Evolutionary conservation across 495 filamentous ascomycete genomes (phyloP).

Genomic region (Aspergillus nidulans): DNA sequence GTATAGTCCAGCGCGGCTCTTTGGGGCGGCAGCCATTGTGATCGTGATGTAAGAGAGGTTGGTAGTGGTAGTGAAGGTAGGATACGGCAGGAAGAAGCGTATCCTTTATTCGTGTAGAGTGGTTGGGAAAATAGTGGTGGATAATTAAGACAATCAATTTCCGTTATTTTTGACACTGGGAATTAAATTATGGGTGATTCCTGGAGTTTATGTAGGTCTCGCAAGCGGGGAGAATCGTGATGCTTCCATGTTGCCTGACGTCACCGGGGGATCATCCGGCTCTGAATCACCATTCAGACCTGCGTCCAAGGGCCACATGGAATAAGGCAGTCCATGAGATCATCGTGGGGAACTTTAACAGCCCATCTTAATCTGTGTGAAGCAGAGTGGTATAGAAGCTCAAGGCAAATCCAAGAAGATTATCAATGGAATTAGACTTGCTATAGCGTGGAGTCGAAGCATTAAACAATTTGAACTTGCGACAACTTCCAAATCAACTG

Average conservation of each 20-base stretch:
- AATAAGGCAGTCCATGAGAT: neutral
- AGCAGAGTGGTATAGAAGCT: neutral
- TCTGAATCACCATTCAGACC: neutral
- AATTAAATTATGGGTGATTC: neutral
- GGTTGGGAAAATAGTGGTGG: neutral
- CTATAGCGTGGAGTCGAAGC: neutral
- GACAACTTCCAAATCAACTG: neutral
- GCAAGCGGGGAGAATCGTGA: neutral
- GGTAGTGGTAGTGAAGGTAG: neutral
- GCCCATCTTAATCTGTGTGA: neutral
- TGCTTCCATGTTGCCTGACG: slow-evolving; percentile 1
- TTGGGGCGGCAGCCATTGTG: slow-evolving; percentile 36
- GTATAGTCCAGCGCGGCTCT: slow-evolving; percentile 51
- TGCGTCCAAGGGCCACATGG: neutral
- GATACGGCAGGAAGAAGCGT: neutral
- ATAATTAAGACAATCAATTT: neutral
- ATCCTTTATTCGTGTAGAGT: neutral
- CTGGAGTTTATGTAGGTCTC: neutral
- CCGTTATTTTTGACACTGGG: neutral
- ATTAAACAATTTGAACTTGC: neutral
- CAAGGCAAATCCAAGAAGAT: neutral
- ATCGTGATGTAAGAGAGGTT: neutral
- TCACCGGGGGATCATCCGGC: slow-evolving; percentile 10
- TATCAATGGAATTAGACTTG: neutral
- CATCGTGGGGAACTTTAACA: slow-evolving; percentile 2